Conservation (phyloP, 192 early-diverging fungal species). For the Coemansia biformis region DNA sequence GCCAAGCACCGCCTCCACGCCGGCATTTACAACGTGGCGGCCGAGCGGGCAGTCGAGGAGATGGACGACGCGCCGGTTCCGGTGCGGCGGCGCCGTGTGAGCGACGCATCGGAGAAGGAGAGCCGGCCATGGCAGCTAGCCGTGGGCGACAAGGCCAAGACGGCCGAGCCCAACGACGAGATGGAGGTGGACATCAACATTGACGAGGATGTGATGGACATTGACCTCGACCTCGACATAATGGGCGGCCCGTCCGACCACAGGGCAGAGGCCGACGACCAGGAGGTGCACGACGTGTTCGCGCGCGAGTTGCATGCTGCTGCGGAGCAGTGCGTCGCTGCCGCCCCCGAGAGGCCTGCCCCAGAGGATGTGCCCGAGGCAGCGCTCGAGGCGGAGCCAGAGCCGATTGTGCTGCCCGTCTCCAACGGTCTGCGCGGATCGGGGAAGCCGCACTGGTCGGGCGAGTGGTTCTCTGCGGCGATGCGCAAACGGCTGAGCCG, state of each 20-base stretch:
- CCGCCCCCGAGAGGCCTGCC: not conserved
- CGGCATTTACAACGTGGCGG: slow-evolving; percentile 30
- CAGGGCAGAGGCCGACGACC: not conserved
- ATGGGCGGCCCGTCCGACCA: not conserved
- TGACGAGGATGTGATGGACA: slow-evolving; percentile 34
- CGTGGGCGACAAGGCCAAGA: not conserved
- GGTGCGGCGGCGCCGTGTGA: slow-evolving; percentile 11
- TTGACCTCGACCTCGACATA: slow-evolving; percentile 15
- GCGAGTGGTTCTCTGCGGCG: slow-evolving; percentile 38
- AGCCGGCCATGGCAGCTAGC: not conserved
- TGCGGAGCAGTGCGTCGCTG: not conserved
- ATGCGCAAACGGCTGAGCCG: slow-evolving; percentile 31
- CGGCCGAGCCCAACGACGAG: slow-evolving; percentile 1
- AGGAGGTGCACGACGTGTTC: not conserved
- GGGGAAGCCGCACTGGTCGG: slow-evolving; percentile 33
- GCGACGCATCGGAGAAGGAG: slow-evolving; percentile 12
- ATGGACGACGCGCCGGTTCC: slow-evolving; percentile 35
- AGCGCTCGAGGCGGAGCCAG: slow-evolving; percentile 1
- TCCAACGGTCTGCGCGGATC: slow-evolving; percentile 43
- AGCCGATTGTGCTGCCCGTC: slow-evolving; percentile 23
- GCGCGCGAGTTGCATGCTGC: not conserved
- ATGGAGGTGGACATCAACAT: slow-evolving; percentile 16
- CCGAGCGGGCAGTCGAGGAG: slow-evolving; percentile 27
- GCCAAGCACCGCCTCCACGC: slow-evolving; percentile 19
- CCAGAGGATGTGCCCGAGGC: not conserved